Evolutionary conservation across 148 eudicot genomes (phyloP).

Genomic region (Heliamphora exappendiculata): DNA sequence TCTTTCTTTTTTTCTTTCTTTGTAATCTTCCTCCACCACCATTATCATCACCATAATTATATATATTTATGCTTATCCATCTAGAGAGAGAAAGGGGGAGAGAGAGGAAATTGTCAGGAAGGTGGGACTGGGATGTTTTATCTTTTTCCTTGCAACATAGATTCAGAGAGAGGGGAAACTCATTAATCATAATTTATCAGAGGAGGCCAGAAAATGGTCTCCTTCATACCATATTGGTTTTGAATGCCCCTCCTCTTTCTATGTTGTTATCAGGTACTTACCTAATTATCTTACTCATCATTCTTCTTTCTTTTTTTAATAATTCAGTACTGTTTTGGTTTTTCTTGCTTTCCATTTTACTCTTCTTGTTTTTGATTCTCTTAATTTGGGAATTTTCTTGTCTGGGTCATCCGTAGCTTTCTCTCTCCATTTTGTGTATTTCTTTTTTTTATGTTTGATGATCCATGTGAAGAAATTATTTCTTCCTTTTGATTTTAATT

Average conservation of each 20-base stretch:
- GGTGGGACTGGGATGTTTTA: slow-evolving; percentile 8
- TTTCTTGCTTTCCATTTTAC: slow-evolving; percentile 9
- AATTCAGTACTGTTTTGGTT: slow-evolving; percentile 7
- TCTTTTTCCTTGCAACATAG: slow-evolving; percentile 8
- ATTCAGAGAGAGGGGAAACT: not conserved
- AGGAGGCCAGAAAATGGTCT: slow-evolving; percentile 19
- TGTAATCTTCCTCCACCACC: not conserved
- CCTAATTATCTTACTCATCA: slow-evolving; percentile 1
- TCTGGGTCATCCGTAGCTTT: slow-evolving; percentile 2
- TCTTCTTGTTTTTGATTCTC: too few relatives aligned
- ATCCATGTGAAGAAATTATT: not conserved
- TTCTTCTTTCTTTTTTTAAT: too few relatives aligned
- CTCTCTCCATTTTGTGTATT: not conserved
- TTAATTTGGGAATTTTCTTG: slow-evolving; percentile 10
- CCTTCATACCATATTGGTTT: not conserved
- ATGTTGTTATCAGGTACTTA: slow-evolving; percentile 13
- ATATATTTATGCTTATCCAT: too few relatives aligned
- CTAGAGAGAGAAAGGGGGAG: slow-evolving; percentile 3
- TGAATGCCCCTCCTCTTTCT: not conserved
- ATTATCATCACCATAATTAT: too few relatives aligned
- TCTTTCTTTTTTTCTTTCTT: not conserved
- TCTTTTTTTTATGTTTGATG: not conserved
- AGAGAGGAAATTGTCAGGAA: slow-evolving; percentile 10
- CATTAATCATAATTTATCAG: slow-evolving; percentile 1
- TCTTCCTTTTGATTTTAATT: not conserved